Evolutionary conservation across 139 green algal genomes (phyloP).

Genomic region (Chlorella sorokiniana): DNA sequence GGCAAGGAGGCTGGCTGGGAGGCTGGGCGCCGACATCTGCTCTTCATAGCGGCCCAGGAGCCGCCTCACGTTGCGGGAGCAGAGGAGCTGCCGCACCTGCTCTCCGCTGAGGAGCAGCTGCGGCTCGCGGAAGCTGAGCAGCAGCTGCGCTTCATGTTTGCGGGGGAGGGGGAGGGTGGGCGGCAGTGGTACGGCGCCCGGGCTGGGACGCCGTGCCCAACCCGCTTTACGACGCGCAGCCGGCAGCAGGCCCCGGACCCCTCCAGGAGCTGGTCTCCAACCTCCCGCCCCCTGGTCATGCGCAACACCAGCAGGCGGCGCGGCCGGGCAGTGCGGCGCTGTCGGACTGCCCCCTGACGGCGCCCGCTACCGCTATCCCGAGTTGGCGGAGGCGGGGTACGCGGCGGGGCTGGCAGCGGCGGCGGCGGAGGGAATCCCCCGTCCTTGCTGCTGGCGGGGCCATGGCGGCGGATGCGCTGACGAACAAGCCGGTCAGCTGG

Average conservation of each 20-base stretch:
- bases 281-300: neutral
- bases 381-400: slow-evolving; percentile 4
- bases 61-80: too few relatives aligned
- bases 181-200: too few relatives aligned
- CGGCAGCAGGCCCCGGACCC: neutral
- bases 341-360: slow-evolving; percentile 2
- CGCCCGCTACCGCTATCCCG: neutral
- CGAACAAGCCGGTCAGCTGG: neutral
- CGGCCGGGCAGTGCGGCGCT: neutral
- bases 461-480: neutral
- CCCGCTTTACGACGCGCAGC: neutral
- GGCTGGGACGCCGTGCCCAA: too few relatives aligned
- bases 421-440: neutral
- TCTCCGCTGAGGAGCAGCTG: too few relatives aligned
- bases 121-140: too few relatives aligned
- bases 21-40: neutral
- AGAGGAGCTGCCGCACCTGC: too few relatives aligned
- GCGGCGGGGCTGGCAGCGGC: slow-evolving; percentile 11
- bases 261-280: neutral
- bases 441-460: neutral
- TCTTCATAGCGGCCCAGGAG: neutral
- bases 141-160: too few relatives aligned
- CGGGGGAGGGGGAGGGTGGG: too few relatives aligned
- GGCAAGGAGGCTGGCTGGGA: neutral
- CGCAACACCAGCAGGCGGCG: neutral